A percentile compares a stretch with the other conserved stretches of the same genome.
phyloP scores from a whole-genome alignment of 2,329 filamentous ascomycete species.

The Aschersonia sp. region DNA sequence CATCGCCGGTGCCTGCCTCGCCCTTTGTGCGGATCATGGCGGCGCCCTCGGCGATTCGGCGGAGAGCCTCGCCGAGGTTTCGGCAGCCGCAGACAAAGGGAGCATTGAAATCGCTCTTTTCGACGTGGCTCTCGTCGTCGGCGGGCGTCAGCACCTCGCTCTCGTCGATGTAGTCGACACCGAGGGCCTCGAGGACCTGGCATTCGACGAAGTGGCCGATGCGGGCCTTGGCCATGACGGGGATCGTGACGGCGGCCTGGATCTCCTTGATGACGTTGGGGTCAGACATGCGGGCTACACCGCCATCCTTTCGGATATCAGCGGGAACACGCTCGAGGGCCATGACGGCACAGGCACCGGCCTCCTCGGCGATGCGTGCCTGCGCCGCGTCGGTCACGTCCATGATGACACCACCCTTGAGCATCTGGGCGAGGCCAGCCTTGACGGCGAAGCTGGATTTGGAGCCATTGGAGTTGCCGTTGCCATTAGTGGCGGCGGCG shows the following conservation, averaged over 20 bases:
- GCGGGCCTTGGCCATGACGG: constrained; percentile 97
- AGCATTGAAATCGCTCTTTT: constrained; percentile 67
- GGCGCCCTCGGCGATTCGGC: constrained; percentile 81
- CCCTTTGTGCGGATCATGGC: constrained; percentile 99
- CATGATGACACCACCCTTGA: constrained; percentile 99
- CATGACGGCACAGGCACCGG: constrained; percentile 94
- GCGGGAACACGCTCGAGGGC: constrained; percentile 93
- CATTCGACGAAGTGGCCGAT: constrained; percentile 98
- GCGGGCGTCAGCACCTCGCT: constrained; percentile 94
- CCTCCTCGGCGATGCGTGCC: constrained; percentile 93
- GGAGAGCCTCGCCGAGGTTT: constrained; percentile 82
- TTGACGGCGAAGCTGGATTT: constrained; percentile 69
- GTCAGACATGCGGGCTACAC: constrained; percentile 94
- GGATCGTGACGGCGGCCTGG: constrained; percentile 87
- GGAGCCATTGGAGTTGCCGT: constrained; percentile 12
- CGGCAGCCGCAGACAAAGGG: constrained; percentile 96
- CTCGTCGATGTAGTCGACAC: constrained; percentile 97
- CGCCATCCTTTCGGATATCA: constrained; percentile 83
- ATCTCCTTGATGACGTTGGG: constrained; percentile 91
- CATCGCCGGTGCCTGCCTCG: constrained; percentile 91
- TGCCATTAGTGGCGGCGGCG: constrained; percentile 3
- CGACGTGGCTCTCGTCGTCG: constrained; percentile 80
- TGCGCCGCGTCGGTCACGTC: constrained; percentile 90
- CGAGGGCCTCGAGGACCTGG: constrained; percentile 90
- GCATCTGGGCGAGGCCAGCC: constrained; percentile 89